Evolutionary conservation across 192 early-diverging fungal species (phyloP).

Genomic region (Coemansia sp.): DNA sequence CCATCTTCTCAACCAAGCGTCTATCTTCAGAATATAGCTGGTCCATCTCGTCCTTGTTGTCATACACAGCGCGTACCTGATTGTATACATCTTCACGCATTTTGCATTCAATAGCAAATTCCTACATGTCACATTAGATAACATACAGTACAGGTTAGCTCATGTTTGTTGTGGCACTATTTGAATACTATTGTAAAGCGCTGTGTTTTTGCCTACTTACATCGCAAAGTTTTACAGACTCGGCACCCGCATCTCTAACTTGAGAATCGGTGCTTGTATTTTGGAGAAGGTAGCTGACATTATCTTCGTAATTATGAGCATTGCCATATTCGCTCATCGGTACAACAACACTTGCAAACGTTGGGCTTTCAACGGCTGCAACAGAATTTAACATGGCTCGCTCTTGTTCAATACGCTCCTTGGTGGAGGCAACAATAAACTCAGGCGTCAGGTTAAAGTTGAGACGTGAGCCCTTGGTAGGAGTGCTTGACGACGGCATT

Average conservation of each 20-base stretch:
- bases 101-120: slow-evolving; percentile 63
- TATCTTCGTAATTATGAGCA: slow-evolving; percentile 27
- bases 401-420: slow-evolving; percentile 34
- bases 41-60: slow-evolving; percentile 49
- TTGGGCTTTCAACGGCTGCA: slow-evolving; percentile 40
- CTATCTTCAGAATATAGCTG: slow-evolving; percentile 60
- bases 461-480: slow-evolving; percentile 41
- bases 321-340: slow-evolving; percentile 46
- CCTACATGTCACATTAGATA: slow-evolving; percentile 19
- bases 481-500: no score
- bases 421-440: slow-evolving; percentile 22
- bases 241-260: slow-evolving; percentile 66
- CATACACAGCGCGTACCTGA: slow-evolving; percentile 55
- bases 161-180: neutral
- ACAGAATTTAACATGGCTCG: slow-evolving; percentile 36
- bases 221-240: slow-evolving; percentile 60
- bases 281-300: slow-evolving; percentile 43
- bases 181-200: neutral
- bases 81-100: slow-evolving; percentile 67
- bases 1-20: slow-evolving; percentile 68
- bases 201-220: no score
- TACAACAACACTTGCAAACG: slow-evolving; percentile 48
- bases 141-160: neutral
- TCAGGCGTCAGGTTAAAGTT: slow-evolving; percentile 40
- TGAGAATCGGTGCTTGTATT: slow-evolving; percentile 56